Base-by-base conservation (phyloP, 345 rosid species). In the Eucalyptus guilfoylei region DNA sequence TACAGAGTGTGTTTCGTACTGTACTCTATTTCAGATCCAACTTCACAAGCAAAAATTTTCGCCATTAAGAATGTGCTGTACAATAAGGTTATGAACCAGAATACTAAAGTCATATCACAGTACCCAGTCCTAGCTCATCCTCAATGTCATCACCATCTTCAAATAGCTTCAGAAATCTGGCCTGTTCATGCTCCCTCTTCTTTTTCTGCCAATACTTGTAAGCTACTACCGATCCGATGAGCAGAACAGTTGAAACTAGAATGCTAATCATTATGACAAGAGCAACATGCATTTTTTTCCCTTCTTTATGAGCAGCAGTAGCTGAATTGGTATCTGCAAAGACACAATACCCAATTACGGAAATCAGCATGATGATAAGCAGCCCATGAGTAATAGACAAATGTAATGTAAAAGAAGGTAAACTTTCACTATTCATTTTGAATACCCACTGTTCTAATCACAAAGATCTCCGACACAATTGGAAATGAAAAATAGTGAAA, bases 71-170 rank as follows among this genome's bases (percentile, higher is more conserved):
- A 81, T 67, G 85, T 60, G 67, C 92, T 91, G 91, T 94, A 93
- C 94, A 94, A 80, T 40, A 88, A 87, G 85, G 86, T 83, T 67
- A 49, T 80, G 72, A 47, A 76, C 67, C 49, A 42, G 80, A 48
- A 30, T 58, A 81, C 47, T 62, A 16, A 90, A 76, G 15, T 93
- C 92, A 93, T 58, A 90, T 49, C 62, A 90, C 88, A 89, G 34
- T 88, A 76, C 86, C 95, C 55, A 95, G 94, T 34, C 94, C 98
- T 81, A 96, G 91, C 91, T 98, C 99, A 83, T 97, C 99, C 89
- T 98, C 98, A 49, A 92, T 91, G 17, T 96, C 97, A 87, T 98
- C 99, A 44, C 96, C 97, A 32, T 97, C 98, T 94, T 97, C 99
- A 60, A 97, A 97, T 49, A 97, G 94, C 89, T 95, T 96, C 47